Base-by-base conservation (phyloP, 2,329 filamentous ascomycete species). In the Claviceps capensis region DNA sequence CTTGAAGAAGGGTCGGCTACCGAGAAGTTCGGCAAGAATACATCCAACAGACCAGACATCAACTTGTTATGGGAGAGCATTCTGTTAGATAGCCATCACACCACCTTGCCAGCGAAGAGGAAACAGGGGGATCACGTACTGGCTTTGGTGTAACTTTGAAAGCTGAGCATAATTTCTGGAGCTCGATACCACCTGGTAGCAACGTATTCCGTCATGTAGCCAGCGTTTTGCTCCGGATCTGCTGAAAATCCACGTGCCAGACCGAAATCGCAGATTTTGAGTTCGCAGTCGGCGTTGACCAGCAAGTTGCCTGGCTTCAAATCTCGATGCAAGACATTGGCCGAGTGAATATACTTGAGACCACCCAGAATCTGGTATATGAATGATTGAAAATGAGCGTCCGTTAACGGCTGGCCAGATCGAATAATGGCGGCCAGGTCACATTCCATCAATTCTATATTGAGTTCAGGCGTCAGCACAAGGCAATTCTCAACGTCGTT, bases 351-450 rank as follows among this genome's bases (percentile, higher is more conserved):
- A 71, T 97, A 98, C 76, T 98, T 98, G 61, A 98, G 78, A 58
- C 93, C 93, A 68, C 93, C 97, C 5, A 98, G 85, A 60, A 98
- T 98, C 77, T 98, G 93, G 76, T 98, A 98, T 72, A 98, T 96
- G 74, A 98, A 98, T 50, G 93, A 97, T 72, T 98, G 93, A 76
- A 98, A 98, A 71, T 98, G 93, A 52, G 93, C 93, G 66, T 98
- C 93, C 64, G 93, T 98, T 66, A 98, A 77, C 47, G 93, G 90
- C 69, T 98, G 93, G 56, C 93, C 93, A 43, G 91, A 97, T 60
- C 93, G 84, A 63, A 98, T 97, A 68, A 98, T 98, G 59, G 93
- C 93, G 36, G 93, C 93, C 67, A 98, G 72, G 72, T 98, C 93
- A 73, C 93, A 97, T 68, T 98, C 93, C 93, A 98, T 98, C 69